Conservation (phyloP, 495 filamentous ascomycete genomes). For the Daldinia loculata region DNA sequence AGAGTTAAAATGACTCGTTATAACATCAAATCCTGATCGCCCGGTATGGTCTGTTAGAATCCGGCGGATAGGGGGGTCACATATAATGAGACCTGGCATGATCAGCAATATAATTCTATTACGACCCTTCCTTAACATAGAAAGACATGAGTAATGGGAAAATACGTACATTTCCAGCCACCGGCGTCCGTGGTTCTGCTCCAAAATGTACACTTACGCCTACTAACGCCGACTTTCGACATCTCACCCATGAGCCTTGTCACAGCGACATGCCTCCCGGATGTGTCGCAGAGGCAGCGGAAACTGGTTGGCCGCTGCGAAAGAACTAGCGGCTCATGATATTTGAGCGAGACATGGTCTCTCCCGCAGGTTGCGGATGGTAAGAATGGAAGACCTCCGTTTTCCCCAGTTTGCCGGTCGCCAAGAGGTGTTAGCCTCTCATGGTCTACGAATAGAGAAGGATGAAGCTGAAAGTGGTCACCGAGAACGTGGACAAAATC, state of each 20-base stretch:
- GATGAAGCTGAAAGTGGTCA: conserved; percentile 5
- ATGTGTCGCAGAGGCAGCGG: not conserved
- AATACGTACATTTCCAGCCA: not conserved
- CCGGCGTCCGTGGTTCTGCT: not conserved
- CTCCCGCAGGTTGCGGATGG: not conserved
- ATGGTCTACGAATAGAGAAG: not conserved
- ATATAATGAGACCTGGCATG: conserved; percentile 4
- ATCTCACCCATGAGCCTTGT: not conserved
- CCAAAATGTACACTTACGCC: conserved; percentile 4
- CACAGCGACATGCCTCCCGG: not conserved
- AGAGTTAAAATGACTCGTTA: not conserved
- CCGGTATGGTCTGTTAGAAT: not conserved
- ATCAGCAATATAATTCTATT: not conserved
- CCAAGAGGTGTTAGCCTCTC: not conserved
- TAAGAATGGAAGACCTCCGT: conserved; percentile 1
- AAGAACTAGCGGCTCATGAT: conserved; percentile 1
- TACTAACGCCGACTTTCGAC: not conserved
- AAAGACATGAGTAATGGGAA: too few species aligned
- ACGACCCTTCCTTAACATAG: too few species aligned
- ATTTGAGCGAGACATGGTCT: conserved; percentile 1
- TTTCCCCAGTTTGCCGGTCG: not conserved
- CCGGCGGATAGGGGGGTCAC: conserved; percentile 1
- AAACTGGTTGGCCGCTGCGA: not conserved
- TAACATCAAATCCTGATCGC: not conserved
- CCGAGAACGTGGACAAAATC: not conserved